Conservation (phyloP, 2,329 filamentous ascomycete genomes). For the Kalaharituber pfeilii region DNA sequence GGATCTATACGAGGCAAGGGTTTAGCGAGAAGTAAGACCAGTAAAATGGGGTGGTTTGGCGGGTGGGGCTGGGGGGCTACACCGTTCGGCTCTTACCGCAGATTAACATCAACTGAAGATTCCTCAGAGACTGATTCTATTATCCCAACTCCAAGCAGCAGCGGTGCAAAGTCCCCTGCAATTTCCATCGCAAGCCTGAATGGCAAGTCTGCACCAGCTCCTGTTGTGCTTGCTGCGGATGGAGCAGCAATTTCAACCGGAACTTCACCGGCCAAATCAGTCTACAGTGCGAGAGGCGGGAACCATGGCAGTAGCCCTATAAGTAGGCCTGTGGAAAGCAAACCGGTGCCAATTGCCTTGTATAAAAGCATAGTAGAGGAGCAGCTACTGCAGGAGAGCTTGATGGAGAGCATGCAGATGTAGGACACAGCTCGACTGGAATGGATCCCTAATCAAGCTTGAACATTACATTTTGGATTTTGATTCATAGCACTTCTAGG, state of each 20-base stretch:
- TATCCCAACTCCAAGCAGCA: background rate
- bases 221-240: background rate
- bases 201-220: background rate
- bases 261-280: background rate
- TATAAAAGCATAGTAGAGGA: background rate
- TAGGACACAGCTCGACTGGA: too few relatives aligned
- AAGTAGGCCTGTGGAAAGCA: background rate
- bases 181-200: background rate
- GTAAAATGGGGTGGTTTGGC: background rate
- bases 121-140: background rate
- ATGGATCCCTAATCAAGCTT: too few relatives aligned
- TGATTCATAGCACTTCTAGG: too few relatives aligned
- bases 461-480: too few relatives aligned
- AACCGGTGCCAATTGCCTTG: background rate
- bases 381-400: background rate
- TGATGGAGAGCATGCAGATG: conserved; percentile 1
- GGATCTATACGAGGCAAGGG: background rate
- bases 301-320: background rate
- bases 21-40: background rate
- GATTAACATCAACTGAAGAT: background rate
- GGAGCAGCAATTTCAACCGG: background rate
- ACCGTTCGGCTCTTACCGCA: background rate
- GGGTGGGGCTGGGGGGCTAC: background rate
- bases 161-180: background rate
- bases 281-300: background rate